Percentiles rank a stretch among this genome's conserved stretches.
Evolutionary conservation across 2,329 filamentous ascomycete genomes (phyloP).

Genomic region (Thelonectria rubi): DNA sequence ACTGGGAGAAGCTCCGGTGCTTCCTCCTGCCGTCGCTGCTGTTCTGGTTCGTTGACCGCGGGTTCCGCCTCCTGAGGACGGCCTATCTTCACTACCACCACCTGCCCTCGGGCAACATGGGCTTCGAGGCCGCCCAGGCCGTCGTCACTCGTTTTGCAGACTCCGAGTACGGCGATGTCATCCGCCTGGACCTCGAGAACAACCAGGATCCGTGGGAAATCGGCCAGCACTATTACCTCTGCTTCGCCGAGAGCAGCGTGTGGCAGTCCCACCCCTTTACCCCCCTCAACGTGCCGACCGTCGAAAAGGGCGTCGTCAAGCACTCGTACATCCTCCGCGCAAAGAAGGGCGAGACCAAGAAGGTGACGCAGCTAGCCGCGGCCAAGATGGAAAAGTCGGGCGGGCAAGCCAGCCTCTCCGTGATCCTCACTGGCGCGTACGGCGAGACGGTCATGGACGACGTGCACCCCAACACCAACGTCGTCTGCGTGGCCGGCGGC

Average conservation of each 20-base stretch:
- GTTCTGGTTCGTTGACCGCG: constrained; percentile 72
- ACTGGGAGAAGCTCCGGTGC: constrained; percentile 74
- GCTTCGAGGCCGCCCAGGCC: constrained; percentile 65
- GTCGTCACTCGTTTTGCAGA: constrained; percentile 59
- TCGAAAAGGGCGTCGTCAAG: constrained; percentile 51
- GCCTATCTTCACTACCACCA: constrained; percentile 69
- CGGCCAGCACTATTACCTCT: constrained; percentile 77
- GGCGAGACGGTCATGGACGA: constrained; percentile 60
- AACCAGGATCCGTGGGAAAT: constrained; percentile 68
- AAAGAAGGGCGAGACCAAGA: constrained; percentile 67
- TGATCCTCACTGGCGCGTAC: constrained; percentile 72
- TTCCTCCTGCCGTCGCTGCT: constrained; percentile 74
- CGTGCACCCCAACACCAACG: constrained; percentile 51
- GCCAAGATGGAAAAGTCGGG: constrained; percentile 47
- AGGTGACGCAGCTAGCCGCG: constrained; percentile 57
- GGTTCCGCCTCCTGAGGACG: constrained; percentile 65
- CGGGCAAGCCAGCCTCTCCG: constrained; percentile 53
- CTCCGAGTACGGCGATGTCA: constrained; percentile 65
- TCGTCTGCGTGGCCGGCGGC: constrained; percentile 52
- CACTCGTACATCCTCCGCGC: constrained; percentile 68
- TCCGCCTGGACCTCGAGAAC: constrained; percentile 73
- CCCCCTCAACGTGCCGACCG: constrained; percentile 62
- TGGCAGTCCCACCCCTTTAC: constrained; percentile 81
- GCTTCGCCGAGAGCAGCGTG: constrained; percentile 71
- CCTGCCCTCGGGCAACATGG: constrained; percentile 51